Base-by-base conservation (phyloP, 2,329 filamentous ascomycete species). In the Cordyceps tenuipes region DNA sequence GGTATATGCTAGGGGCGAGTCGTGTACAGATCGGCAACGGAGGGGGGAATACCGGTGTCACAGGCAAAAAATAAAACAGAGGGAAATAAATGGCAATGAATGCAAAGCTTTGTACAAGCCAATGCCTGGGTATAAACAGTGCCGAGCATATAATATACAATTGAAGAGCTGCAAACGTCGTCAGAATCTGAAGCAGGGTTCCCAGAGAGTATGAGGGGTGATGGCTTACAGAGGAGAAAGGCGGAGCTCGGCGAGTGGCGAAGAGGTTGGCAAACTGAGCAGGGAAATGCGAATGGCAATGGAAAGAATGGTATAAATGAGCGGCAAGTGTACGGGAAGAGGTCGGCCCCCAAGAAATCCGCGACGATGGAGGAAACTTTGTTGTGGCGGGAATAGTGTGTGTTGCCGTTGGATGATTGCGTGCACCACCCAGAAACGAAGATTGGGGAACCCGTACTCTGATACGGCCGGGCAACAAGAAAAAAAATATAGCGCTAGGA, bases 401-500 rank as follows among this genome's bases (percentile, higher is more conserved):
- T 50, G 46, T 17, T 50, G 21, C 47, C n/a, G 47, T 29, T 49
- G 19, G 56, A 57, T 34, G 34, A 49, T 41, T 44, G 15, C 21
- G 10, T 19, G 53, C 36, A 15, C 44, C 36, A 15, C 44, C 17
- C 5, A n/a, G 9, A 46, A 29, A 34, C 15, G 15, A 12, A 36
- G n/a, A 31, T 36, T 47, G 29, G 52, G 52, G 52, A 55, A 55
- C 12, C 39, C 46, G 7, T 41, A 13, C 15, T 29, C 7, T 6
- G 10, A 26, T 13, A 29, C 29, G 29, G 13, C n/a, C 39, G 26
- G 53, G 43, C 39, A 56, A 36, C 43, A 47, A 39, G 43, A 47
- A 47, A 48, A 57, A 48, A 19, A 41, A 48, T 57, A 57, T 34
- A 57, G 54, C 39, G 54, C 54, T 57, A 41, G 54, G 34, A 31